Percentiles rank a stretch among this genome's conserved stretches.
These are phyloP conservation scores for Nymphaea thermarum DNA, from an alignment of 164 flowering plant species.

Conservation along the genomic window DNA sequence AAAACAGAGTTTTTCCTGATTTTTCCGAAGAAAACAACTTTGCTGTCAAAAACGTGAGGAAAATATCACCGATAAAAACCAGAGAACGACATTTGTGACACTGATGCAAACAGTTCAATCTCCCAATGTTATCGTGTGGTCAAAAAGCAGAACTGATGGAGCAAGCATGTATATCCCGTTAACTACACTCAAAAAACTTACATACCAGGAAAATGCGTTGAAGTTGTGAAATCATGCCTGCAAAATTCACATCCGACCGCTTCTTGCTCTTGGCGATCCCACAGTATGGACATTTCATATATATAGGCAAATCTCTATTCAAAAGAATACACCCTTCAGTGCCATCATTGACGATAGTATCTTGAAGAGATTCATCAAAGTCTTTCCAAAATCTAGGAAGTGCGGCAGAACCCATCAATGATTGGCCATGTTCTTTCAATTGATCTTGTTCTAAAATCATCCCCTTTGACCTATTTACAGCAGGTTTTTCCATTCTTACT, in stretches of 20 bases:
- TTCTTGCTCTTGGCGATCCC: constrained; percentile 29
- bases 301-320: constrained; percentile 68
- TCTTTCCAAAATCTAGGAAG: constrained; percentile 15
- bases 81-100: too few species aligned
- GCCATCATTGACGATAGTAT: constrained; percentile 38
- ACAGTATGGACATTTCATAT: constrained; percentile 84
- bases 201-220: constrained; percentile 88
- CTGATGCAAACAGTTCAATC: too few species aligned
- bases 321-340: constrained; percentile 47
- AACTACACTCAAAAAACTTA: background rate
- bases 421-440: constrained; percentile 22
- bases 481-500: background rate
- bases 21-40: too few species aligned
- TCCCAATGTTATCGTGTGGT: too few species aligned
- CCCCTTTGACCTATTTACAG: constrained; percentile 19
- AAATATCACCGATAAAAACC: too few species aligned
- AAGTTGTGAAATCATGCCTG: constrained; percentile 69
- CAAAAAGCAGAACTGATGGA: too few species aligned
- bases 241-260: constrained; percentile 42
- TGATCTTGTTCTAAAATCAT: constrained; percentile 15
- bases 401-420: constrained; percentile 9
- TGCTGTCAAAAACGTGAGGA: too few species aligned
- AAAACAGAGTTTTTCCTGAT: too few species aligned
- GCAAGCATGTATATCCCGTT: too few species aligned
- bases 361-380: constrained; percentile 22